Evolutionary conservation across 73 alveolate genomes (phyloP).

Genomic region (Paramecium bursaria): DNA sequence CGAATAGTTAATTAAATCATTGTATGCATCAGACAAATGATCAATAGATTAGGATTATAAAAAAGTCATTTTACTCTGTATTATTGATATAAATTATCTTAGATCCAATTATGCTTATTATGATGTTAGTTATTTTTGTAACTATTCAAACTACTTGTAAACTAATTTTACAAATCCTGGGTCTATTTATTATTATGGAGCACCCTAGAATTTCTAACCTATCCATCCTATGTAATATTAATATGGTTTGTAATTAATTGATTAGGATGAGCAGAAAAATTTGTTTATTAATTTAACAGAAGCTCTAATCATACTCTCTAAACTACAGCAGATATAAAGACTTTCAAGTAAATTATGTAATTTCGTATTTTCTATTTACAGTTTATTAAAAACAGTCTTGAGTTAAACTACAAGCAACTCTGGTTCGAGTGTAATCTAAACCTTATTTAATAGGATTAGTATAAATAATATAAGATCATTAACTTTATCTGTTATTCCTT

Average conservation of each 20-base stretch:
- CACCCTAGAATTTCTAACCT: conserved; percentile 6
- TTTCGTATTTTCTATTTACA: conserved; percentile 1
- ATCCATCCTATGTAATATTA: conserved; percentile 16
- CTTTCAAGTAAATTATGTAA: not conserved
- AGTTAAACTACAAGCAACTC: conserved; percentile 11
- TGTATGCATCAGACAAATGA: not conserved
- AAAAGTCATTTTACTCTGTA: not conserved
- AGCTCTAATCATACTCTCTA: conserved; percentile 22
- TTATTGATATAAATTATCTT: not conserved
- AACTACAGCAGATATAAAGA: conserved; percentile 13
- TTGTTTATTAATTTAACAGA: conserved; percentile 1
- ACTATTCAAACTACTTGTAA: conserved; percentile 15
- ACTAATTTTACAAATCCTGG: conserved; percentile 2
- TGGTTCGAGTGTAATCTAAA: conserved; percentile 7
- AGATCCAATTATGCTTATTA: conserved; percentile 24
- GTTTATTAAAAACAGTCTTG: conserved; percentile 1
- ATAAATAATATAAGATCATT: conserved; percentile 12
- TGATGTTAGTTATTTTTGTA: not conserved
- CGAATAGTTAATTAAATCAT: conserved; percentile 33
- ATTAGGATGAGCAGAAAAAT: not conserved
- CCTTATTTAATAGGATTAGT: conserved; percentile 10
- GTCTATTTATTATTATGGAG: conserved; percentile 24
- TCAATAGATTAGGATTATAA: no score
- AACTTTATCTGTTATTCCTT: conserved; percentile 37
- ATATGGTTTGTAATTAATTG: not conserved